Percentiles rank a stretch among this genome's conserved stretches.
Conservation (phyloP, 306 rosid species). For the Elaeagnus macrophylla region DNA sequence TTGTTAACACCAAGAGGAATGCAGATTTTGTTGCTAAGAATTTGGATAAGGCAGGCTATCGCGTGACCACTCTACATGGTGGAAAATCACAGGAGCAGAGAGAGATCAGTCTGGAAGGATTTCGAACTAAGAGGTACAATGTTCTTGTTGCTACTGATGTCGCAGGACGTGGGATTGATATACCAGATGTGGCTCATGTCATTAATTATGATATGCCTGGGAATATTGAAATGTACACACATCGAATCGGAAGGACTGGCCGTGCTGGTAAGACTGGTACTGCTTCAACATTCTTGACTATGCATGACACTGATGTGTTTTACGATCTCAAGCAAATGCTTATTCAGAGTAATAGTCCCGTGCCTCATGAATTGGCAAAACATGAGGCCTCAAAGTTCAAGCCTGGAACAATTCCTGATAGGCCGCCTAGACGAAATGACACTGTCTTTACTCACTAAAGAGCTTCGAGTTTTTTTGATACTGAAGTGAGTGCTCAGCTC, state of each 20-base stretch:
- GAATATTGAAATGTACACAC: conserved; percentile 84
- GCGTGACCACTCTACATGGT: conserved; percentile 82
- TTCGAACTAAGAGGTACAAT: conserved; percentile 76
- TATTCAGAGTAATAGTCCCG: conserved; percentile 65
- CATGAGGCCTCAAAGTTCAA: conserved; percentile 93
- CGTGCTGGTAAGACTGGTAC: conserved; percentile 91
- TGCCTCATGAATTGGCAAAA: conserved; percentile 85
- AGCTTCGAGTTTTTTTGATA: conserved; percentile 6
- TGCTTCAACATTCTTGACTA: conserved; percentile 74
- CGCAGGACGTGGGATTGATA: conserved; percentile 94
- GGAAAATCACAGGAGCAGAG: conserved; percentile 93
- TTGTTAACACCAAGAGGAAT: conserved; percentile 49
- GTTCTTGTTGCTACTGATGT: conserved; percentile 91
- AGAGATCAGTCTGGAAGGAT: conserved; percentile 83
- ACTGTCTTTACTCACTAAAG: conserved; percentile 66
- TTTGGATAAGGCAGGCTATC: conserved; percentile 50
- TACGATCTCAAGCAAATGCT: conserved; percentile 96
- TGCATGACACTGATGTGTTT: conserved; percentile 68
- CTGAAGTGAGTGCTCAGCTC: too few relatives aligned
- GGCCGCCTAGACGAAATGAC: conserved; percentile 78
- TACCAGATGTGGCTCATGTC: conserved; percentile 91
- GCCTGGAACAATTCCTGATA: conserved; percentile 80
- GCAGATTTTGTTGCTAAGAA: conserved; percentile 39
- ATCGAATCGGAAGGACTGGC: conserved; percentile 83
- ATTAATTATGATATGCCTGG: conserved; percentile 85